Conservation (phyloP, 345 rosid genomes). For the Ceriops decandra region DNA sequence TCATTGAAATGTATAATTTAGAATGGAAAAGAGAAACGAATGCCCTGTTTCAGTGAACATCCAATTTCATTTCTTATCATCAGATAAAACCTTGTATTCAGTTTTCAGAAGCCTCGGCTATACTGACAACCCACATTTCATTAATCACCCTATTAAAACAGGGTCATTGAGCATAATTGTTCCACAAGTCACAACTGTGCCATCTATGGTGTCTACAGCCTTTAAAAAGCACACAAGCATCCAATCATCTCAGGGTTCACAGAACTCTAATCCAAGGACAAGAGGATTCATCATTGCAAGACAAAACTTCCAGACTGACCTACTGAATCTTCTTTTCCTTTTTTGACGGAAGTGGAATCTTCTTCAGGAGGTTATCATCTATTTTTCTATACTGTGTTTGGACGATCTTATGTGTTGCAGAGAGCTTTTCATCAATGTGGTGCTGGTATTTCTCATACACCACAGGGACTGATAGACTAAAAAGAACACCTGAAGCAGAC, state of each 20-base stretch:
- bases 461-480: slow-evolving; percentile 64
- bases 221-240: no score
- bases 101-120: not conserved
- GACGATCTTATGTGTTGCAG: slow-evolving; percentile 35
- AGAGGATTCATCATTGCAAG: no score
- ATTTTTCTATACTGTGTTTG: slow-evolving; percentile 55
- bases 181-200: not conserved
- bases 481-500: slow-evolving; percentile 54
- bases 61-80: no score
- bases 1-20: no score
- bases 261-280: no score
- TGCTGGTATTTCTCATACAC: slow-evolving; percentile 66
- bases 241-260: no score
- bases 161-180: not conserved
- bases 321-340: slow-evolving; percentile 80
- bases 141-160: not conserved
- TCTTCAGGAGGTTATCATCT: slow-evolving; percentile 43
- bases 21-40: no score
- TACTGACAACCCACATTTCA: not conserved
- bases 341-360: slow-evolving; percentile 43
- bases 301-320: slow-evolving; percentile 29
- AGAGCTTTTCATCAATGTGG: slow-evolving; percentile 64
- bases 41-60: no score
- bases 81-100: no score
- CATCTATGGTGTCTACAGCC: not conserved